Evolutionary conservation across 257 asterid species (phyloP), one percentile per base, ranked within the genome.

Genomic region (Primulina huaijiensis): DNA sequence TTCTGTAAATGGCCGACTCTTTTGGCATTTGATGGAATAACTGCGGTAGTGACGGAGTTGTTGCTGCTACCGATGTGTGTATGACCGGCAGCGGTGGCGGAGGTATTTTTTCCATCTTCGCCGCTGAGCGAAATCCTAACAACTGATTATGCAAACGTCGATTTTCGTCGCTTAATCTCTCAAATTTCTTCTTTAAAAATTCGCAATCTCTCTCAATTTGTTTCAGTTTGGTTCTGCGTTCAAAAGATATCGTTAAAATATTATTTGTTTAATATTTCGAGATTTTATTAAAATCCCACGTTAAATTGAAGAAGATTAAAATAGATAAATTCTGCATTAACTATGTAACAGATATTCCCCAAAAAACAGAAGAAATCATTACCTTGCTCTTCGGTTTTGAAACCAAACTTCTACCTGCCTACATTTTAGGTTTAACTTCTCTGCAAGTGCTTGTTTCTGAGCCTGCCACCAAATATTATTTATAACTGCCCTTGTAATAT

Each of bases 401-500:
- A 87, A 87, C 92, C 92, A 84, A 56, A 87, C 90, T 79, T 87
- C 92, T 4, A 87, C 88, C 72, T 87, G 92, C 30, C 92, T 63
- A 52, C 85, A 82, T 59, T 74, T 81, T 53, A 87, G 84, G 55
- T 75, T 79, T 72, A 84, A 64, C 62, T 76, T 79, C 64, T 71
- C 78, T 34, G 90, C 92, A 57, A 87, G 78, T 27, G 70, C 74
- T 29, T 79, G 81, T 72, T 84, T 87, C 30, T 81, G 83, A 64
- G 77, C 80, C 92, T 87, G 82, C 74, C 75, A 74, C 27, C 3
- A 20, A 29, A 57, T 33, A 46, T 2, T 43, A 23, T 17, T 19
- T 7, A n/a, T 38, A 7, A 0, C 38, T 23, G 62, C 7, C 14
- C 29, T 31, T 33, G 21, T 37, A 53, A 5, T 55, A 14, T 11